Percentiles rank a stretch among this genome's conserved stretches.
Evolutionary conservation across 495 filamentous ascomycete species (phyloP).

Genomic region (Hapsidospora chrysogenum): DNA sequence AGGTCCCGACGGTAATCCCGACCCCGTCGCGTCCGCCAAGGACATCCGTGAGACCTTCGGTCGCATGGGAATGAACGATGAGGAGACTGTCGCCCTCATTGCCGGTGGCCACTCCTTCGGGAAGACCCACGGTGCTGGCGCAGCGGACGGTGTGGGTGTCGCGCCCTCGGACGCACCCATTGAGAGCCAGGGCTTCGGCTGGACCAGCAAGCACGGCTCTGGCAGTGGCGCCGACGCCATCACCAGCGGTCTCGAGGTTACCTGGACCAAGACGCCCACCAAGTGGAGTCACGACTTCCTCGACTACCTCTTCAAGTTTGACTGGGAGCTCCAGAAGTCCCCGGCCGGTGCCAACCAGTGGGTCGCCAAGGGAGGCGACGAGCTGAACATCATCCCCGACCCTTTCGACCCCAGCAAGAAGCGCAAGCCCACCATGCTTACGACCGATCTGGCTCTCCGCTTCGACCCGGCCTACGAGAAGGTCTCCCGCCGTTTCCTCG

Average conservation of each 20-base stretch:
- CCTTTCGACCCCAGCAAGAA: conserved; percentile 47
- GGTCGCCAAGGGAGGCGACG: conserved; percentile 47
- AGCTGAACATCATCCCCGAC: conserved; percentile 44
- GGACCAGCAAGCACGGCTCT: conserved; percentile 37
- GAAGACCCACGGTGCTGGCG: conserved; percentile 56
- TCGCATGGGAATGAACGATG: conserved; percentile 66
- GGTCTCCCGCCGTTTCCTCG: conserved; percentile 49
- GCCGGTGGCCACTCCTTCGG: conserved; percentile 61
- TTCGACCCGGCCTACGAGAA: conserved; percentile 55
- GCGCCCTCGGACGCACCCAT: conserved; percentile 47
- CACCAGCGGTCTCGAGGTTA: conserved; percentile 58
- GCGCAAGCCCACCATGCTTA: conserved; percentile 51
- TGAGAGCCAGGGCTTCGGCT: conserved; percentile 50
- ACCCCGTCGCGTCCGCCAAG: conserved; percentile 45
- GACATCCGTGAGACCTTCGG: conserved; percentile 57
- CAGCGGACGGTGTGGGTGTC: conserved; percentile 36
- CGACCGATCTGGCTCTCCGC: conserved; percentile 51
- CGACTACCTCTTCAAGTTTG: conserved; percentile 56
- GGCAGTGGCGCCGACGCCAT: conserved; percentile 51
- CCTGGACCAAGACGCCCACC: conserved; percentile 52
- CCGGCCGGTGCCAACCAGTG: conserved; percentile 60
- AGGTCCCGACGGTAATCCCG: conserved; percentile 51
- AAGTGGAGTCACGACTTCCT: conserved; percentile 53
- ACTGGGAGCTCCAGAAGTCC: conserved; percentile 61
- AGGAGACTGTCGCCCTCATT: conserved; percentile 59